Conservation (phyloP, 225 moss, liverwort and hornwort genomes). For the Straminergon stramineum region DNA sequence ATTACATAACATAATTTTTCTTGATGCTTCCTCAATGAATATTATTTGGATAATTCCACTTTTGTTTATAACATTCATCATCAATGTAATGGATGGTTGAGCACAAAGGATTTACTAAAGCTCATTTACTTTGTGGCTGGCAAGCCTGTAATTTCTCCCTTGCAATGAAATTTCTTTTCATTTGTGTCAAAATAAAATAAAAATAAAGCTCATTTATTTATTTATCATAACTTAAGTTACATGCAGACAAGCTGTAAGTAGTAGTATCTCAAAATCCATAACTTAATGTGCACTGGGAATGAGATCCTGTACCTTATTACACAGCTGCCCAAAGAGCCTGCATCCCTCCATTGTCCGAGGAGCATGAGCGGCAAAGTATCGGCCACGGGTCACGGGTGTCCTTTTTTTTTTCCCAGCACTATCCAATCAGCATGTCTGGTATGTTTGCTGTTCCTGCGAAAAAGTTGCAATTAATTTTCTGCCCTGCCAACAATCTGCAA, state of each 20-base stretch:
- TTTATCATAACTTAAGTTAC: neutral
- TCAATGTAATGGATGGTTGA: neutral
- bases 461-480: slow-evolving; percentile 1
- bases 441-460: neutral
- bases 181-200: too few relatives aligned
- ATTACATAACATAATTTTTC: neutral
- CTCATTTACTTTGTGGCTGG: too few relatives aligned
- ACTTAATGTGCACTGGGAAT: neutral
- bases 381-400: neutral
- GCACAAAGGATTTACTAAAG: neutral
- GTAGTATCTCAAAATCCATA: neutral
- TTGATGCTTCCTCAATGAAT: too few relatives aligned
- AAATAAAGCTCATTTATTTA: too few relatives aligned
- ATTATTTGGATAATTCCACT: neutral
- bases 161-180: too few relatives aligned
- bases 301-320: neutral
- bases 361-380: neutral
- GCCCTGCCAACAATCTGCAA: neutral
- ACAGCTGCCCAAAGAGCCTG: neutral
- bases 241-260: neutral
- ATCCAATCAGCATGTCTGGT: neutral
- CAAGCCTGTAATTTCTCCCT: too few relatives aligned
- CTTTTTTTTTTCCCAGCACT: neutral
- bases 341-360: neutral
- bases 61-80: neutral